Base-by-base conservation (phyloP, 1,284 basidiomycete species). In the Pyrrhoderma lamaoense region DNA sequence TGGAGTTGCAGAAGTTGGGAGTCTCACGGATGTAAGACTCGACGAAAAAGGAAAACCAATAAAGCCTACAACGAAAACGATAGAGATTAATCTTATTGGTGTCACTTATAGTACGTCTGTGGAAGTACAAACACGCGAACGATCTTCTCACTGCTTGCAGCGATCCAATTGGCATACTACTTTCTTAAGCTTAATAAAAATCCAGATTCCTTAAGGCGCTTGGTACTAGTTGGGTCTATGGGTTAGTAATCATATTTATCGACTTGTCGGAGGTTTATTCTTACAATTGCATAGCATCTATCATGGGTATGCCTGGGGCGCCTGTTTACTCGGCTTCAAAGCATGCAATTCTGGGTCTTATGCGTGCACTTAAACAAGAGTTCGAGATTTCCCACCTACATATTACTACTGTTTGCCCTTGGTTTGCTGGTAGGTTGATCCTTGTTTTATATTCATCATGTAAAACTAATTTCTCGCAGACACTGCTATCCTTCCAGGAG, bases 221-320 rank as follows among this genome's bases (percentile, higher is more conserved):
- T 82, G 31, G 65, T 80, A 31, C 62, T 82, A 18, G 67, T 80
- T 36, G 79, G 77, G 9, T 80, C 78, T 8, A 73, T 80, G 63
- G 72, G 76, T 75, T 54, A 25, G 67, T 59, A 36, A 23, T 35
- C 22, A 51, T 18, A 46, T 22, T 19, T 42, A 52, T 31, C 50
- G 47, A 40, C 44, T 42, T 35, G 18, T 14, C 16, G 22, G 42
- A 11, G 40, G 45, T 49, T 22, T 49, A 37, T 49, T n/a, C n/a
- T n/a, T 38, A 22, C 36, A 51, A 13, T 45, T 45, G 45, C 56
- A 40, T 52, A 79, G 78, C 76, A 19, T 79, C 76, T 25, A 79
- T 76, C 72, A 50, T 65, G 27, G 68, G 65, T 0, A 66, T 81
- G 23, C 72, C 77, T 0, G 53, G 57, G 8, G 77, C 62, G 2